phyloP scores from a whole-genome alignment of 108 stramenopile species.

The Pseudonitzschia multiseries region DNA sequence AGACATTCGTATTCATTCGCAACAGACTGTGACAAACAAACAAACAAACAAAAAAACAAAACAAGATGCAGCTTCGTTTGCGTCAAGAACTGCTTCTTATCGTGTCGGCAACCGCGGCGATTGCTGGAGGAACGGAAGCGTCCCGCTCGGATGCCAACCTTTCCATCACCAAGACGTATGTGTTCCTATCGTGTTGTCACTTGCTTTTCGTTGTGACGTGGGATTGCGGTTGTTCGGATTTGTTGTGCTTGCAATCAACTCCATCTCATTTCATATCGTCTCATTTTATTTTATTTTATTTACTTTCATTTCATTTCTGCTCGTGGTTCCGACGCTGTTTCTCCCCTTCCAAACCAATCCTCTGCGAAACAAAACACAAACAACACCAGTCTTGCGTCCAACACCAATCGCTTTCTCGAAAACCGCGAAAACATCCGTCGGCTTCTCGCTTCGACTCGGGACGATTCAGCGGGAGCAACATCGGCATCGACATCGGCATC shows the following conservation, averaged over 20 bases:
- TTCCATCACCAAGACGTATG: neutral
- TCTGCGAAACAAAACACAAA: neutral
- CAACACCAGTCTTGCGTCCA: slow-evolving; percentile 10
- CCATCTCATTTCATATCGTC: neutral
- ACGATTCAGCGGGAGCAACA: no score
- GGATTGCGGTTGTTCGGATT: neutral
- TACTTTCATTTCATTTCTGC: neutral
- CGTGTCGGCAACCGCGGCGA: slow-evolving; percentile 1
- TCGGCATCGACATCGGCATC: no score
- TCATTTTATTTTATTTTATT: neutral
- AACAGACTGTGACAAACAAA: no score
- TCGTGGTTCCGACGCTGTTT: neutral
- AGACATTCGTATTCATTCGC: no score
- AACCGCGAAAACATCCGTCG: slow-evolving; percentile 5
- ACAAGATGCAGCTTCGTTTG: neutral
- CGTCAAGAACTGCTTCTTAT: neutral
- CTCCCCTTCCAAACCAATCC: no score
- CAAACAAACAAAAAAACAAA: no score
- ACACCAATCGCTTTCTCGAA: neutral
- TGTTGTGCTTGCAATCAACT: neutral
- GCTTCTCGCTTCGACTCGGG: neutral
- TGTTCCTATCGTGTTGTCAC: neutral
- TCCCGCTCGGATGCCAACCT: neutral
- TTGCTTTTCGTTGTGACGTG: neutral
- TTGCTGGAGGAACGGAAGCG: neutral